A percentile compares a stretch with the other conserved stretches of the same genome.
Evolutionary conservation across 2,329 filamentous ascomycete genomes (phyloP).

Genomic region (Neophaeococcomyces mojaviensis): DNA sequence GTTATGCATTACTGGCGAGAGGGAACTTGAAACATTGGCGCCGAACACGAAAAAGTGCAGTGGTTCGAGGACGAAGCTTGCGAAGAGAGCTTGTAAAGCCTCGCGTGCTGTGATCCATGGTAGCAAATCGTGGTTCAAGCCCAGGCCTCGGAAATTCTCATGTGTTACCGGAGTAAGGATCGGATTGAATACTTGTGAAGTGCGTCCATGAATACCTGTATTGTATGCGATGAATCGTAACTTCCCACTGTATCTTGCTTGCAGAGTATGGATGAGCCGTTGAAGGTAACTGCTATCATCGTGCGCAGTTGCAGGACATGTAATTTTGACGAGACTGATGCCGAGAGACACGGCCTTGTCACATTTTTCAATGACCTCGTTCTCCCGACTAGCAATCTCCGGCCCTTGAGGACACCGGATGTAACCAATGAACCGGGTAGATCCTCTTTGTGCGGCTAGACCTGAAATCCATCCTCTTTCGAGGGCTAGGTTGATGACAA

Average conservation of each 20-base stretch:
- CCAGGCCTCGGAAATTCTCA: neutral
- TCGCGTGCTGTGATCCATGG: slow-evolving; percentile 30
- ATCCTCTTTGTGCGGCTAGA: slow-evolving; percentile 26
- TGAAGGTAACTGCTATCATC: slow-evolving; percentile 32
- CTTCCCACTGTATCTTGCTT: slow-evolving; percentile 26
- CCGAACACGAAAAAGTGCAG: slow-evolving; percentile 37
- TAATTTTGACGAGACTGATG: slow-evolving; percentile 34
- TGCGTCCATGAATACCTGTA: slow-evolving; percentile 33
- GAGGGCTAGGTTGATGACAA: slow-evolving; percentile 31
- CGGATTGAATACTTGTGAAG: slow-evolving; percentile 38
- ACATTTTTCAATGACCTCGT: slow-evolving; percentile 23
- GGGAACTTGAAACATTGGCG: slow-evolving; percentile 34
- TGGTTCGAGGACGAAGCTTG: slow-evolving; percentile 35
- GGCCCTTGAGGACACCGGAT: neutral
- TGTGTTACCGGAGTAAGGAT: slow-evolving; percentile 36
- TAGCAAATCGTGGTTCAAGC: neutral
- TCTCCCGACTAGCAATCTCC: neutral
- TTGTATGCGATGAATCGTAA: slow-evolving; percentile 35
- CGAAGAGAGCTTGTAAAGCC: slow-evolving; percentile 32
- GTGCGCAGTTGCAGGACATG: slow-evolving; percentile 28
- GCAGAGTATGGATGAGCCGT: slow-evolving; percentile 32
- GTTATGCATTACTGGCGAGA: slow-evolving; percentile 39
- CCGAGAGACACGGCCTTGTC: slow-evolving; percentile 30
- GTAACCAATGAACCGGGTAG: slow-evolving; percentile 36
- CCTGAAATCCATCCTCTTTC: slow-evolving; percentile 26